A percentile compares a stretch with the other conserved stretches of the same genome.
phyloP scores from a whole-genome alignment of 805 yeast genomes.

The Starmerella khaoyaiensis region DNA sequence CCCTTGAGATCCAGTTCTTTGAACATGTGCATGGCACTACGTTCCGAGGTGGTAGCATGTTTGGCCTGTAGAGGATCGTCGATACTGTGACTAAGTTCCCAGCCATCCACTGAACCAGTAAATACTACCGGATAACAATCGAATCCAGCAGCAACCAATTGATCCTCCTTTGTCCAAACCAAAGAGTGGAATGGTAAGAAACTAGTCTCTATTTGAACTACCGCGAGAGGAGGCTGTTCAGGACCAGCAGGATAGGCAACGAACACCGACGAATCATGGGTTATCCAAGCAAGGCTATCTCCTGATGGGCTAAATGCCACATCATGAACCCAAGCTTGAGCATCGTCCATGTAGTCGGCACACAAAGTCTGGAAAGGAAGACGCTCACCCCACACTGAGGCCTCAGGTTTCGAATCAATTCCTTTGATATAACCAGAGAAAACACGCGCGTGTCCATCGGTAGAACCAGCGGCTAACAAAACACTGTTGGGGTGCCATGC shows the following conservation, averaged over 20 bases:
- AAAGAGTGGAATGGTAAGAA: conserved; percentile 71
- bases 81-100: conserved; percentile 47
- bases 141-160: conserved; percentile 79
- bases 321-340: conserved; percentile 86
- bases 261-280: conserved; percentile 77
- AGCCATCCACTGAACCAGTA: conserved; percentile 48
- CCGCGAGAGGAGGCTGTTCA: conserved; percentile 50
- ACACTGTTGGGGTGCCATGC: conserved; percentile 93
- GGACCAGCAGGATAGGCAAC: conserved; percentile 65
- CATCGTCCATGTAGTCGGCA: conserved; percentile 60
- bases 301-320: conserved; percentile 75
- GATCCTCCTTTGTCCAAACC: conserved; percentile 51
- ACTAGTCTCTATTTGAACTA: conserved; percentile 47
- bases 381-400: conserved; percentile 85
- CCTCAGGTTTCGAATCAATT: conserved; percentile 66
- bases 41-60: conserved; percentile 39
- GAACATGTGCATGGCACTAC: conserved; percentile 67
- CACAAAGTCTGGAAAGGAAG: conserved; percentile 87
- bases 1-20: conserved; percentile 94
- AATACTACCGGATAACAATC: conserved; percentile 83
- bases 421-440: conserved; percentile 83
- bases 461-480: conserved; percentile 76
- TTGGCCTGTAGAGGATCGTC: conserved; percentile 40
- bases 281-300: conserved; percentile 62
- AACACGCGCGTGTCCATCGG: conserved; percentile 85